Evolutionary conservation across 768 basidiomycete species (phyloP).

Genomic region (Piloderma croceum): DNA sequence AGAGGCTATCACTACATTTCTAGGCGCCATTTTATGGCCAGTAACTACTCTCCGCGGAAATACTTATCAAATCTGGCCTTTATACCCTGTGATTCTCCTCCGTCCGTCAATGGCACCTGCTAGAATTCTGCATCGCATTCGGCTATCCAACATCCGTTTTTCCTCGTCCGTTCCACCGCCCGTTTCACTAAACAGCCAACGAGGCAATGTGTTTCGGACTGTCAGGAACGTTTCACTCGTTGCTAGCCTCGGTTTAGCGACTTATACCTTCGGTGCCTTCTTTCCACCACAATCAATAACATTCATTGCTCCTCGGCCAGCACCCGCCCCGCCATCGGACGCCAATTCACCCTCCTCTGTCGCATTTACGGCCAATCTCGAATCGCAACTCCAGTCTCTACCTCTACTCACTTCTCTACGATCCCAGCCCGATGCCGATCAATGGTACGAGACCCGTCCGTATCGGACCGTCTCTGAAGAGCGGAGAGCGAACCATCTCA

Average conservation of each 20-base stretch:
- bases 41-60: no score
- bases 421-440: slow-evolving; percentile 39
- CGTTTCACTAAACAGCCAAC: no score
- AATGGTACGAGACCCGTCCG: slow-evolving; percentile 78
- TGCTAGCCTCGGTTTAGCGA: slow-evolving; percentile 17
- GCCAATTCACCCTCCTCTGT: slow-evolving; percentile 45
- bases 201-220: no score
- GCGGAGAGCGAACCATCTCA: slow-evolving; percentile 74
- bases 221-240: no score
- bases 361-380: slow-evolving; percentile 56
- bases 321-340: slow-evolving; percentile 62
- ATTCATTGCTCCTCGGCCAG: slow-evolving; percentile 69
- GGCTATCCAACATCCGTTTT: no score
- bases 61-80: no score
- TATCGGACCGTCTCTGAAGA: slow-evolving; percentile 67
- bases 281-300: slow-evolving; percentile 64
- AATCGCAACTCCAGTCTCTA: slow-evolving; percentile 61
- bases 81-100: no score
- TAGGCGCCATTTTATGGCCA: no score
- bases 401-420: slow-evolving; percentile 53
- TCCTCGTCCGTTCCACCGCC: no score
- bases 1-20: no score
- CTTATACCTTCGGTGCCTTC: slow-evolving; percentile 54
- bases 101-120: no score
- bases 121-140: no score